Conservation (phyloP, 768 basidiomycete genomes). For the Zangia roseola region DNA sequence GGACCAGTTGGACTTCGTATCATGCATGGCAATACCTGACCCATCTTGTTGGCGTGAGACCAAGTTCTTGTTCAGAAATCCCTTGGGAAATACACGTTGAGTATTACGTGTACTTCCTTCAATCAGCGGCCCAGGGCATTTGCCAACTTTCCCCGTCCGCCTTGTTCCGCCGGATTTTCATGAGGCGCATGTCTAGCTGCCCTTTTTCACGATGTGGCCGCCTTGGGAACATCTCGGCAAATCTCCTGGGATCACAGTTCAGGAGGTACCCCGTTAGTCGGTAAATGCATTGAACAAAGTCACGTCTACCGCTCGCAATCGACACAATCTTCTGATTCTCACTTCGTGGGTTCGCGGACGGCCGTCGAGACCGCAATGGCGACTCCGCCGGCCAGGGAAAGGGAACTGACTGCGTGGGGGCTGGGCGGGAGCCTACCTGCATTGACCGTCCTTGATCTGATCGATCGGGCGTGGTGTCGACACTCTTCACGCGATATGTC, state of each 20-base stretch:
- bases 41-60: slow-evolving; percentile 11
- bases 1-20: slow-evolving; percentile 9
- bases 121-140: not conserved
- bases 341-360: slow-evolving; percentile 7
- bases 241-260: slow-evolving; percentile 12
- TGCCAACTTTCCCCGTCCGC: slow-evolving; percentile 6
- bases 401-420: slow-evolving; percentile 1
- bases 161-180: slow-evolving; percentile 27
- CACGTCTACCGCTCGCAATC: not conserved
- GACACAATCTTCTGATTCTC: slow-evolving; percentile 18
- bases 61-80: not conserved
- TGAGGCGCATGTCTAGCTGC: slow-evolving; percentile 1
- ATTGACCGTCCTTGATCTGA: not conserved
- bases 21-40: slow-evolving; percentile 8
- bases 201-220: slow-evolving; percentile 12
- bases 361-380: slow-evolving; percentile 14
- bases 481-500: slow-evolving; percentile 3
- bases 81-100: slow-evolving; percentile 8
- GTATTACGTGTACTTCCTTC: slow-evolving; percentile 12
- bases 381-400: slow-evolving; percentile 5
- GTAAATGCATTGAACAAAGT: not conserved
- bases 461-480: not conserved
- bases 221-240: slow-evolving; percentile 28
- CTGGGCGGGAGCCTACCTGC: not conserved
- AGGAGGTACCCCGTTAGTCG: slow-evolving; percentile 2